A percentile compares a stretch with the other conserved stretches of the same genome.
Conservation (phyloP, 805 yeast genomes). For the Grigorovia humatica region DNA sequence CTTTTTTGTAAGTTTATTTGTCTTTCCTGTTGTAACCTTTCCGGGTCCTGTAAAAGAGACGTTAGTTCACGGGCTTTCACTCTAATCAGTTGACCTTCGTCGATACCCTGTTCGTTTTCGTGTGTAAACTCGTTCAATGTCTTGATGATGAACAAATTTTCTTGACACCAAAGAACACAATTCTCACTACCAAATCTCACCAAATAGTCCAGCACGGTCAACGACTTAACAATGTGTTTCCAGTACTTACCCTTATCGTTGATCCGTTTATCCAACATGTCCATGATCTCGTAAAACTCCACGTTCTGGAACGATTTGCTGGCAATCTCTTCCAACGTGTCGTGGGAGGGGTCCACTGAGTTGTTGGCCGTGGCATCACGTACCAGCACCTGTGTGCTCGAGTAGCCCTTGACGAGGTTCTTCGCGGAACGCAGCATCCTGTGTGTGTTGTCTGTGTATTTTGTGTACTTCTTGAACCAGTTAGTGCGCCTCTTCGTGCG, state of each 20-base stretch:
- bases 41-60: constrained; percentile 66
- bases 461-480: not conserved
- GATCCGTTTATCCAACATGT: constrained; percentile 81
- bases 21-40: constrained; percentile 66
- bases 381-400: constrained; percentile 74
- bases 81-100: constrained; percentile 80
- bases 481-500: not conserved
- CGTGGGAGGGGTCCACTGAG: constrained; percentile 72
- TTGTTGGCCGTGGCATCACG: constrained; percentile 90
- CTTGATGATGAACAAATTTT: constrained; percentile 78
- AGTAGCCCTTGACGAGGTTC: constrained; percentile 69
- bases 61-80: constrained; percentile 88
- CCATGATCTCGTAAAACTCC: constrained; percentile 84
- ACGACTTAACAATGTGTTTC: constrained; percentile 89
- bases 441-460: not conserved
- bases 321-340: constrained; percentile 77
- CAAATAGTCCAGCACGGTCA: constrained; percentile 76
- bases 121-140: constrained; percentile 85
- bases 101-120: constrained; percentile 64
- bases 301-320: constrained; percentile 57
- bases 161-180: constrained; percentile 86
- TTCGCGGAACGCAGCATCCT: constrained; percentile 55
- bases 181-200: constrained; percentile 81
- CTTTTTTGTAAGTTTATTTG: constrained; percentile 28
- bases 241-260: constrained; percentile 96